Evolutionary conservation across 1,284 basidiomycete species (phyloP).

Genomic region (Irpex sp.): DNA sequence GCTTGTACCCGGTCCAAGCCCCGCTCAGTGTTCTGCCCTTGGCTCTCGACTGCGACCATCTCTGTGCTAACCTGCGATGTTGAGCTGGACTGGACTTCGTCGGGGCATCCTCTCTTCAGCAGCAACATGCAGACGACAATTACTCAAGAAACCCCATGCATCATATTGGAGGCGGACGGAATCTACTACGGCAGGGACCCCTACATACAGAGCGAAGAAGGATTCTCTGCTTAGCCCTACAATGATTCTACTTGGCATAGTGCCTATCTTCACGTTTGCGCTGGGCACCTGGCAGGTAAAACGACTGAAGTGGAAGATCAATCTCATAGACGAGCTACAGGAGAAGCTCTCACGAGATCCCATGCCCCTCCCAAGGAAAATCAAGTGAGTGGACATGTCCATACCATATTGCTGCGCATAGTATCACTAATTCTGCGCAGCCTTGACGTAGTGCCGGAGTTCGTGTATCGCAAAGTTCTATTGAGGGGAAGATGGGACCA

Average conservation of each 20-base stretch:
- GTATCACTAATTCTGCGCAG: constrained; percentile 23
- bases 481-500: constrained; percentile 80
- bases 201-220: constrained; percentile 49
- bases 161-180: constrained; percentile 3
- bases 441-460: constrained; percentile 77
- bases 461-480: constrained; percentile 80
- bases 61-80: neutral
- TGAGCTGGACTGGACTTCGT: neutral
- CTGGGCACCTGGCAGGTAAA: constrained; percentile 93
- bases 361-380: constrained; percentile 74
- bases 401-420: too few relatives aligned
- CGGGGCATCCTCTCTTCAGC: neutral
- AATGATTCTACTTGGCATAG: constrained; percentile 78
- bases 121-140: neutral
- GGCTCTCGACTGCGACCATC: neutral
- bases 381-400: constrained; percentile 67
- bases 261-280: constrained; percentile 90
- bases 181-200: constrained; percentile 18
- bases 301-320: constrained; percentile 93
- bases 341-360: constrained; percentile 85
- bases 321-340: constrained; percentile 92
- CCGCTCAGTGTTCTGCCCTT: neutral
- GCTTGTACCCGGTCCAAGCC: neutral
- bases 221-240: constrained; percentile 66
- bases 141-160: neutral